phyloP scores from a whole-genome alignment of 179 eudicot genomes.

The Sideroxylon spinosum region DNA sequence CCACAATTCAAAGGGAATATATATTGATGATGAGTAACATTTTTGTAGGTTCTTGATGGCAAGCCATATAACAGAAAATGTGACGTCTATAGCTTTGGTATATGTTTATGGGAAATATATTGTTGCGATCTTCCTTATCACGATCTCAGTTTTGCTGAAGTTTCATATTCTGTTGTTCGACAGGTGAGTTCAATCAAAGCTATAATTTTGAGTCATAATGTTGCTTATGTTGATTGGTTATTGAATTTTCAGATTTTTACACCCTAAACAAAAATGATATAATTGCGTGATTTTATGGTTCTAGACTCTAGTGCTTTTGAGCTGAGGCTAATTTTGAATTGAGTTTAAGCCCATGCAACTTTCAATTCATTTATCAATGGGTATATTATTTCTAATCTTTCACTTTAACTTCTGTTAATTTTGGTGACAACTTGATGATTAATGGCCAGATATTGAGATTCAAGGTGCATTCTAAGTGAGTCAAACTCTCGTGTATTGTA shows the following conservation, averaged over 20 bases:
- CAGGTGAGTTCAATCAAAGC: slow-evolving; percentile 31
- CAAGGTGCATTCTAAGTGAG: background rate
- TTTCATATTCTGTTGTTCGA: slow-evolving; percentile 60
- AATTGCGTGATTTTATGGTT: background rate
- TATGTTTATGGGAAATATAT: slow-evolving; percentile 75
- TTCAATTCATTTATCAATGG: background rate
- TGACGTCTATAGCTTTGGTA: slow-evolving; percentile 73
- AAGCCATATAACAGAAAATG: slow-evolving; percentile 68
- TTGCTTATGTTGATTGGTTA: background rate
- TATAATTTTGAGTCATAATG: background rate
- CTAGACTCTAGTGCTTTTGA: background rate
- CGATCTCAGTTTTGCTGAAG: slow-evolving; percentile 60
- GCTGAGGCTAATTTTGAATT: no score
- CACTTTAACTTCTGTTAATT: background rate
- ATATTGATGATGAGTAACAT: background rate
- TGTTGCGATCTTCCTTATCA: slow-evolving; percentile 71
- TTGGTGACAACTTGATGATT: no score
- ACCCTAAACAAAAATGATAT: background rate
- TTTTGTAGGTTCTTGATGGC: slow-evolving; percentile 67
- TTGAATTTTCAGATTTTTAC: background rate
- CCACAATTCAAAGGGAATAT: background rate
- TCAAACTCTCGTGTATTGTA: no score
- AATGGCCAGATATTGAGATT: background rate
- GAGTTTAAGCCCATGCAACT: background rate
- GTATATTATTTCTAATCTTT: background rate